These are phyloP conservation scores for Alternaria brassicicola DNA, from an alignment of 2,329 filamentous ascomycete genomes.

Conservation along the genomic window DNA sequence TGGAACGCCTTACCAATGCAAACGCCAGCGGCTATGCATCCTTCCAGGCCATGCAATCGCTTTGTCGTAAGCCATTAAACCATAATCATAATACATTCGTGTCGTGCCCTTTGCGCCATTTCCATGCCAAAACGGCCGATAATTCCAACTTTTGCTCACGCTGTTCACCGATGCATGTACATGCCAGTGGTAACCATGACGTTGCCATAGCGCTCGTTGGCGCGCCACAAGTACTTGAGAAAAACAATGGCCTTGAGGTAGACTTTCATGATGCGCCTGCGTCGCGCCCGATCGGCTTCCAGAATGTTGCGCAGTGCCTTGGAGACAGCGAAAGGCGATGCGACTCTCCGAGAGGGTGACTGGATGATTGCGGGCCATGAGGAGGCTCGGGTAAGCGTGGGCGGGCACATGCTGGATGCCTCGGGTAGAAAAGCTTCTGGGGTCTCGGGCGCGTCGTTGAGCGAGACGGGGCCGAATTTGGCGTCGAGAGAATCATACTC, in stretches of 20 bases:
- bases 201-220: slow-evolving; percentile 34
- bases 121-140: background rate
- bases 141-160: background rate
- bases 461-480: slow-evolving; percentile 13
- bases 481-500: slow-evolving; percentile 29
- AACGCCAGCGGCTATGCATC: slow-evolving; percentile 10
- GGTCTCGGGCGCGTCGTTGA: slow-evolving; percentile 23
- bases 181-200: slow-evolving; percentile 35
- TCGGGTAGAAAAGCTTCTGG: slow-evolving; percentile 30
- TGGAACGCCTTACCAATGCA: background rate
- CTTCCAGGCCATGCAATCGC: slow-evolving; percentile 2
- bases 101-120: background rate
- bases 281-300: slow-evolving; percentile 30
- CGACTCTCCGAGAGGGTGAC: slow-evolving; percentile 23
- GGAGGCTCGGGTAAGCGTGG: slow-evolving; percentile 25
- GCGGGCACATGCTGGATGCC: slow-evolving; percentile 21
- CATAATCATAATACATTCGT: slow-evolving; percentile 10
- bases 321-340: slow-evolving; percentile 24
- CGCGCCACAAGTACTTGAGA: slow-evolving; percentile 29
- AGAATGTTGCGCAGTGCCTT: slow-evolving; percentile 30
- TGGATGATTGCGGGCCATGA: slow-evolving; percentile 32
- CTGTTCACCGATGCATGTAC: slow-evolving; percentile 31
- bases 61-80: background rate
- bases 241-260: slow-evolving; percentile 36
- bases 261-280: slow-evolving; percentile 25